Conservation (phyloP, 2,329 filamentous ascomycete species). For the Aureobasidium zeae region DNA sequence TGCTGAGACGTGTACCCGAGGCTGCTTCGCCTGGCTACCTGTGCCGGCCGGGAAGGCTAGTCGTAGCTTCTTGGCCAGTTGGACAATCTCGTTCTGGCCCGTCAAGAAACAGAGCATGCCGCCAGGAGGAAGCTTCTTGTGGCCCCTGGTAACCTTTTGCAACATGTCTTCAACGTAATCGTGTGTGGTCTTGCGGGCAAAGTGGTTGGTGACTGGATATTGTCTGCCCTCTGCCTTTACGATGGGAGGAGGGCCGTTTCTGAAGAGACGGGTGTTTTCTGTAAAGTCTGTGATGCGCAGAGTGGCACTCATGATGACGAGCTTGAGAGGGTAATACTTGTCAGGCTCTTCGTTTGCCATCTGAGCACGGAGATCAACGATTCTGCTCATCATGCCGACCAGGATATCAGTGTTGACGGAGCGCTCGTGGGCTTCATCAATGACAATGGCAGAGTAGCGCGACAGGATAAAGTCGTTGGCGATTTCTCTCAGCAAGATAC, state of each 20-base stretch:
- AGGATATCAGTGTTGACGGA: slow-evolving; percentile 97
- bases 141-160: slow-evolving; percentile 75
- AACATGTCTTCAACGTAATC: slow-evolving; percentile 91
- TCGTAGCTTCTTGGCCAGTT: slow-evolving; percentile 71
- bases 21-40: slow-evolving; percentile 42
- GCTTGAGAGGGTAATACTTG: slow-evolving; percentile 65
- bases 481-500: slow-evolving; percentile 85
- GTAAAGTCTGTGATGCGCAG: slow-evolving; percentile 84
- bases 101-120: slow-evolving; percentile 92
- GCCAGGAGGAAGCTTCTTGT: slow-evolving; percentile 80
- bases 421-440: slow-evolving; percentile 94
- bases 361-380: slow-evolving; percentile 72
- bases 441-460: slow-evolving; percentile 88
- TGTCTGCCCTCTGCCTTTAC: slow-evolving; percentile 87
- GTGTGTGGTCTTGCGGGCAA: slow-evolving; percentile 67
- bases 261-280: slow-evolving; percentile 71
- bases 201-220: slow-evolving; percentile 82
- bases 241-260: slow-evolving; percentile 63
- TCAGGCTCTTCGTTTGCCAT: slow-evolving; percentile 63
- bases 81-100: slow-evolving; percentile 81
- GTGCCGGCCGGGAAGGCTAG: slow-evolving; percentile 51
- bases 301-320: slow-evolving; percentile 97
- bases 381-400: slow-evolving; percentile 92
- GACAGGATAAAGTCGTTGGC: slow-evolving; percentile 77
- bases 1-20: slow-evolving; percentile 62